These are phyloP conservation scores for Cymbopogon flexuosus DNA, from an alignment of 202 grass and related monocot genomes.

Conservation along the genomic window DNA sequence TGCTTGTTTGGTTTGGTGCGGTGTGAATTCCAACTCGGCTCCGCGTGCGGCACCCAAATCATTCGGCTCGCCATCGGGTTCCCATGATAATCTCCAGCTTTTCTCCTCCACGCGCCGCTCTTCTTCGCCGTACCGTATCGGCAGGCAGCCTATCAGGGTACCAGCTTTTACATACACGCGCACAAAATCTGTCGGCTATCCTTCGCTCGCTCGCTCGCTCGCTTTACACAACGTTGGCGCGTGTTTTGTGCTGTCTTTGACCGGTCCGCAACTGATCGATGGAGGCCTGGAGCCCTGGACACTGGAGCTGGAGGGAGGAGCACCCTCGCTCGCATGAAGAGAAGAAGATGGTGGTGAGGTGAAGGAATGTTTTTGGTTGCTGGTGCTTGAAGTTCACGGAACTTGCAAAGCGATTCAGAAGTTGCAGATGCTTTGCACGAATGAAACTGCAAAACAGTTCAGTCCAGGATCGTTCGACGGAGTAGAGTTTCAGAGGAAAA, in stretches of 20 bases:
- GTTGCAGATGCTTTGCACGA: neutral
- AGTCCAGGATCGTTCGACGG: neutral
- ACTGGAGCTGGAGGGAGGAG: neutral
- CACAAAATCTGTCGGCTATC: conserved; percentile 14
- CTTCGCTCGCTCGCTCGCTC: neutral
- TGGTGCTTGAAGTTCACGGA: neutral
- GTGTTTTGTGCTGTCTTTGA: conserved; percentile 13
- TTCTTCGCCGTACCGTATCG: conserved; percentile 2
- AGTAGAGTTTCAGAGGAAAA: neutral
- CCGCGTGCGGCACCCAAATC: conserved; percentile 29
- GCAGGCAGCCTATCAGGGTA: neutral
- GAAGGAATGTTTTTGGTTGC: neutral
- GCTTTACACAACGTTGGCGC: neutral
- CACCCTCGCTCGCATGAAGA: neutral
- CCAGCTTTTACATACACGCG: conserved; percentile 12
- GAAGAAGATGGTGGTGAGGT: neutral
- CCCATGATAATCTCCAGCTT: neutral
- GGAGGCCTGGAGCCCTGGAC: too few species aligned
- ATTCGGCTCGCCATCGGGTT: conserved; percentile 28
- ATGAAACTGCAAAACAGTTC: neutral
- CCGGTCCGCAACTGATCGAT: neutral
- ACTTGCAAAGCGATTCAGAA: neutral
- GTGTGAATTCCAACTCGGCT: neutral
- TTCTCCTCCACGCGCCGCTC: neutral
- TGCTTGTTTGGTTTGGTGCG: neutral